Evolutionary conservation across 192 early-diverging fungal species (phyloP), one percentile per base, ranked within the genome.

Genomic region (Backusella sp.): DNA sequence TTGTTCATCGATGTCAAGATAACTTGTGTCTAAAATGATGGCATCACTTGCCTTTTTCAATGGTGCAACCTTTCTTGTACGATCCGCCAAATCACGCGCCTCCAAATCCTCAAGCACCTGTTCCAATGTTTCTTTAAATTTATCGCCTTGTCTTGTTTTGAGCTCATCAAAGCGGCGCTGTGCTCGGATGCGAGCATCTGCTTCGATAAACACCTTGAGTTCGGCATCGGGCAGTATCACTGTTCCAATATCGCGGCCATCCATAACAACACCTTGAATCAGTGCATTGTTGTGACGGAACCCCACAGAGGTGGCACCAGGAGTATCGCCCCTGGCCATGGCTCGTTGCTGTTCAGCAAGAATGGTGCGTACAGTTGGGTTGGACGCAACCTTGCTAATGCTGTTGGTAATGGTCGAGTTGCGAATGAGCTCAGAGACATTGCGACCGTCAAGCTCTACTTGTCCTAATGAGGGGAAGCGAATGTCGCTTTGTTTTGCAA

Each of bases 211-310:
- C 7, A 96, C 81, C 67, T 96, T 96, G 7, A 94, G 83, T 42
- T 96, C 88, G 0, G 94, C 94, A 66, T 89, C 77, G 0, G 94
- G 92, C 35, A 94, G 86, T 1, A 96, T 87, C 0, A 88, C 86
- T 0, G 93, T 92, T 9, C 94, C 93, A 68, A 94, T 92, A 78
- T 96, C 94, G 0, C 94, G 80, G 6, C 94, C 94, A 79, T 96
- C 94, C 92, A 96, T 94, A 14, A 95, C 92, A 39, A 93, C 73
- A n/a, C 93, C 93, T 1, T 75, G 53, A 6, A 75, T 35, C 3
- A 34, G 23, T 23, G 42, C 28, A 7, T 68, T 68, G 14, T 70
- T 69, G 73, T 59, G 67, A 70, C 67, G 36, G 44, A 66, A 76
- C 1, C 76, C 73, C 23, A 39, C 21, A 9, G 72, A 42, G 17